A percentile compares a stretch with the other conserved stretches of the same genome.
Evolutionary conservation across 2,329 filamentous ascomycete genomes (phyloP).

Genomic region (Acarospora socialis): DNA sequence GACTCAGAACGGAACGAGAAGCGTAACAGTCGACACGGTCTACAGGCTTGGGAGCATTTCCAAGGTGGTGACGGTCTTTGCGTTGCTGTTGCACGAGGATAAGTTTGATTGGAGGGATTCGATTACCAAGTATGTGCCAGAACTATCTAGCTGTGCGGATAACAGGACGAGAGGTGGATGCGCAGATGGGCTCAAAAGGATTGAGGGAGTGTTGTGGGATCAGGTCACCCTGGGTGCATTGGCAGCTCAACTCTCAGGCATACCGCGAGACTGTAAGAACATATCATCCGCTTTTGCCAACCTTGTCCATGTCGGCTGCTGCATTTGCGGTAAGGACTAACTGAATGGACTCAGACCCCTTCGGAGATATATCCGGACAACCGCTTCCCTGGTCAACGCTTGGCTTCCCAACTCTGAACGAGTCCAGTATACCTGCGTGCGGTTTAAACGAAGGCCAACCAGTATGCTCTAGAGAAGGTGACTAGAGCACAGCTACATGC

Average conservation of each 20-base stretch:
- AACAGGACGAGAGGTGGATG: conserved; percentile 1
- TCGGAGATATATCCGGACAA: no score
- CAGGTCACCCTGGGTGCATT: conserved; percentile 29
- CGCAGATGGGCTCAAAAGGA: conserved; percentile 1
- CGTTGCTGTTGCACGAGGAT: conserved; percentile 6
- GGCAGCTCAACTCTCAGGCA: conserved; percentile 29
- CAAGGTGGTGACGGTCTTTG: conserved; percentile 9
- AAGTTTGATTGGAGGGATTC: conserved; percentile 18
- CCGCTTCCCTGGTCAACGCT: no score
- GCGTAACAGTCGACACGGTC: conserved; percentile 18
- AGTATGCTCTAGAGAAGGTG: no score
- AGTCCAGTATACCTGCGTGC: conserved; percentile 1
- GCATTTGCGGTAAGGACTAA: no score
- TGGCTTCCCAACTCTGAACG: conserved; percentile 5
- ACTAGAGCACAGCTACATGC: not conserved
- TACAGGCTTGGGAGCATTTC: conserved; percentile 27
- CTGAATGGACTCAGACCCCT: no score
- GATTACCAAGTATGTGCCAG: conserved; percentile 21
- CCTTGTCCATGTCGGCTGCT: no score
- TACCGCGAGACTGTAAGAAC: conserved; percentile 27
- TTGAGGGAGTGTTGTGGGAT: conserved; percentile 24
- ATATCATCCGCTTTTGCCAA: no score
- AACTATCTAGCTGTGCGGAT: conserved; percentile 15
- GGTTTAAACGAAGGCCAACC: no score
- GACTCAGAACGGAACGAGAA: not conserved